These are phyloP conservation scores for Mallotus repandus DNA, from an alignment of 441 rosid species.

Conservation along the genomic window DNA sequence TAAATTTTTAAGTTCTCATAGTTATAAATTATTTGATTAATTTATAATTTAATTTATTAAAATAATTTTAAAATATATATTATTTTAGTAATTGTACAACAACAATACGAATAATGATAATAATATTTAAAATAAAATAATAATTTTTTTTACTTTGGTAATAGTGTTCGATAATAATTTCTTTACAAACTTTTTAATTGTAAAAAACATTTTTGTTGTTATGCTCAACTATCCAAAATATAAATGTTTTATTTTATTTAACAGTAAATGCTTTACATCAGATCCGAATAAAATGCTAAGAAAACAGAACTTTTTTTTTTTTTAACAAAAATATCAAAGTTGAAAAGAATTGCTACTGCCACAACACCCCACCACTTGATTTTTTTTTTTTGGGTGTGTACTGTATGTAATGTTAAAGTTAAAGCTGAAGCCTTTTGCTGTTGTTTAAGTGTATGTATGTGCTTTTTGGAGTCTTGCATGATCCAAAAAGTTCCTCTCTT, in stretches of 20 bases:
- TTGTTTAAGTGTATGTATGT: constrained; percentile 31
- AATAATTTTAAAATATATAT: too few relatives aligned
- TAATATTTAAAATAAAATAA: too few relatives aligned
- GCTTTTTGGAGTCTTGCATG: constrained; percentile 56
- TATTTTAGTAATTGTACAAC: too few relatives aligned
- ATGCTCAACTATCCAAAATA: constrained; percentile 46
- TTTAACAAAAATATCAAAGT: too few relatives aligned
- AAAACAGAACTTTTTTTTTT: constrained; percentile 9
- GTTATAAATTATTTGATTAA: too few relatives aligned
- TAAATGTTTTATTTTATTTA: constrained; percentile 8
- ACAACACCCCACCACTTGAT: constrained; percentile 15
- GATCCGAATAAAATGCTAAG: constrained; percentile 58
- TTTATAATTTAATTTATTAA: too few relatives aligned
- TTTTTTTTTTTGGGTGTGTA: constrained; percentile 10
- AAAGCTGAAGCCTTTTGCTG: constrained; percentile 10
- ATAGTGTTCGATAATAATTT: background rate
- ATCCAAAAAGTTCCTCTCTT: constrained; percentile 35
- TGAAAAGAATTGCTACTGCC: constrained; percentile 3
- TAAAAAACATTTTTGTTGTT: constrained; percentile 42
- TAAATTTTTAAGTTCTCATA: too few relatives aligned
- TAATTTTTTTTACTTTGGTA: too few relatives aligned
- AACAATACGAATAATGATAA: too few relatives aligned
- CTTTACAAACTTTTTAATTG: background rate
- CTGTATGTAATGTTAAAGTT: background rate
- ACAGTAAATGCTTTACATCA: constrained; percentile 27